Percentiles rank a stretch among this genome's conserved stretches.
These are phyloP conservation scores for Globisporangium nodosum DNA, from an alignment of 352 stramenopile species.

Conservation along the genomic window DNA sequence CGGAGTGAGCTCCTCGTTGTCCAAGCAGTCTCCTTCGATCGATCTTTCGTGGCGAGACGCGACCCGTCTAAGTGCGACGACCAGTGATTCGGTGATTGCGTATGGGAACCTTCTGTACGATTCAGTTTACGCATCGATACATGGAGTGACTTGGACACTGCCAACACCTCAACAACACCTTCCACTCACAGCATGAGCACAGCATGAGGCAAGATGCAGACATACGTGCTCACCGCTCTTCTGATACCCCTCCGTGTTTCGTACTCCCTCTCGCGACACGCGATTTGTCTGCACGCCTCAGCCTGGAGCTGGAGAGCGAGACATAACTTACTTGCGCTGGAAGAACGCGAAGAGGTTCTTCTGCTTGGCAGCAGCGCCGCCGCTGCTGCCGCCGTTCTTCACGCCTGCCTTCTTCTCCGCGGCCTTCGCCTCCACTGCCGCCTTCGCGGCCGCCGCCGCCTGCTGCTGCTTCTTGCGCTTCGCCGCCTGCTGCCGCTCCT, in stretches of 20 bases:
- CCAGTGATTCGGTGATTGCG: not conserved
- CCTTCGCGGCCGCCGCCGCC: constrained; percentile 27
- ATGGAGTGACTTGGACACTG: too few relatives aligned
- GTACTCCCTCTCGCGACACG: not conserved
- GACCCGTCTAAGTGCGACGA: not conserved
- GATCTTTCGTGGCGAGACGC: not conserved
- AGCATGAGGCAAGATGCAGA: too few relatives aligned
- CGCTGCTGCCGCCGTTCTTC: not conserved
- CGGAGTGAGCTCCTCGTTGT: not conserved
- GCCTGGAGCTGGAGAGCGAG: not conserved
- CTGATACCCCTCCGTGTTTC: too few relatives aligned
- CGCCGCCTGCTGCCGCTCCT: constrained; percentile 36
- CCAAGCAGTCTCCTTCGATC: not conserved
- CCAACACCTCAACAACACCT: too few relatives aligned
- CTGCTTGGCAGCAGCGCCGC: constrained; percentile 46
- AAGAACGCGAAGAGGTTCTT: constrained; percentile 74
- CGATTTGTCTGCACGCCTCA: too few relatives aligned
- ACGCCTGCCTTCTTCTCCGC: constrained; percentile 30
- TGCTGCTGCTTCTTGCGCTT: constrained; percentile 56
- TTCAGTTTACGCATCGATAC: too few relatives aligned
- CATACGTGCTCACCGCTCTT: too few relatives aligned
- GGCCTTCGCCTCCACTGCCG: constrained; percentile 39
- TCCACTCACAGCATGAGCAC: too few relatives aligned
- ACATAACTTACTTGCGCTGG: constrained; percentile 17
- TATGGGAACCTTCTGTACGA: not conserved